Conservation (phyloP, 352 stramenopile genomes). For the Pythium monospermum region DNA sequence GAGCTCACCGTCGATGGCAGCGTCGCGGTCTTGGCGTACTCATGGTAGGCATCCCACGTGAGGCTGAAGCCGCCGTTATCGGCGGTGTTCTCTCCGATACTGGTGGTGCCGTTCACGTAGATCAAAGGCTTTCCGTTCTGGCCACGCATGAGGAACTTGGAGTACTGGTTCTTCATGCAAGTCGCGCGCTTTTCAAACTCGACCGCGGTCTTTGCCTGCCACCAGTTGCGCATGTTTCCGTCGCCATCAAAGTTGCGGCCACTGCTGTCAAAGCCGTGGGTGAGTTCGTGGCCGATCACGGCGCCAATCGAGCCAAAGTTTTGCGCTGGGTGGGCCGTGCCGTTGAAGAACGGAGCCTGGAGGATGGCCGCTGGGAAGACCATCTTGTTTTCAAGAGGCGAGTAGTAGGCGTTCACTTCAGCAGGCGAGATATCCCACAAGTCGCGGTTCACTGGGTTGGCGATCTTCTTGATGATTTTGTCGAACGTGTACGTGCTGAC, state of each 20-base stretch:
- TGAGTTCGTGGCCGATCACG: slow-evolving; percentile 95
- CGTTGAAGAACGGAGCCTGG: slow-evolving; percentile 92
- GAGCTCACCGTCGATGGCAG: slow-evolving; percentile 4
- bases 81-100: slow-evolving; percentile 77
- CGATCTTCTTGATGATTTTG: slow-evolving; percentile 34
- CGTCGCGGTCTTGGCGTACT: slow-evolving; percentile 15
- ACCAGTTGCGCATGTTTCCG: slow-evolving; percentile 93
- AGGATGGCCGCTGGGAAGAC: slow-evolving; percentile 95
- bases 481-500: slow-evolving; percentile 42
- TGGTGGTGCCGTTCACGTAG: slow-evolving; percentile 75
- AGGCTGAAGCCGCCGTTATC: slow-evolving; percentile 81
- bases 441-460: slow-evolving; percentile 41
- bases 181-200: slow-evolving; percentile 62
- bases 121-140: slow-evolving; percentile 43
- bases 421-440: slow-evolving; percentile 91
- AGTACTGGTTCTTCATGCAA: slow-evolving; percentile 70
- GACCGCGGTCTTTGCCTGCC: slow-evolving; percentile 76
- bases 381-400: slow-evolving; percentile 82
- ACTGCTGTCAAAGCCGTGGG: slow-evolving; percentile 93
- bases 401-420: slow-evolving; percentile 91
- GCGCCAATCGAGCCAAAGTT: slow-evolving; percentile 93
- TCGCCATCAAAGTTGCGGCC: slow-evolving; percentile 85
- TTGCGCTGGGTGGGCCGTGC: slow-evolving; percentile 69
- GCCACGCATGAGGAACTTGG: slow-evolving; percentile 38
- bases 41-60: slow-evolving; percentile 45